A percentile compares a stretch with the other conserved stretches of the same genome.
These are phyloP conservation scores for Dissophora ornata DNA, from an alignment of 192 early-diverging fungal genomes.

Conservation along the genomic window DNA sequence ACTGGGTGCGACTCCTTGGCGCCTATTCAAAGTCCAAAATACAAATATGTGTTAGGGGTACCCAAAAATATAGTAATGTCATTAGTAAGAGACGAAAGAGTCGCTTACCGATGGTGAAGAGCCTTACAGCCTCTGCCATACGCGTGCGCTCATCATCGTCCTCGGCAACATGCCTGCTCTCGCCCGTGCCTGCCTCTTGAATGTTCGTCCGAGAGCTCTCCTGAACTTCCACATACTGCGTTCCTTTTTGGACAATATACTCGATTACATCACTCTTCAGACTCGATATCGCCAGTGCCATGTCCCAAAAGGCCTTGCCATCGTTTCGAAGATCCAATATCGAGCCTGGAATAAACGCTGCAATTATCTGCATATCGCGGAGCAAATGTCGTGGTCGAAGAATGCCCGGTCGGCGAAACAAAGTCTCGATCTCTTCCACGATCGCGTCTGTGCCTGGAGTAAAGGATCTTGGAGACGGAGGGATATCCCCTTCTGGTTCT, in stretches of 20 bases:
- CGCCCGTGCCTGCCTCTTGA: slow-evolving; percentile 15
- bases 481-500: no score
- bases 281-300: slow-evolving; percentile 49
- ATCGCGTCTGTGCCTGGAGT: slow-evolving; percentile 57
- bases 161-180: slow-evolving; percentile 12
- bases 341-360: slow-evolving; percentile 46
- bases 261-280: slow-evolving; percentile 52
- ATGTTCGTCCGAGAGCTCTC: slow-evolving; percentile 6
- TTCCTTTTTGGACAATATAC: slow-evolving; percentile 51
- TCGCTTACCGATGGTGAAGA: slow-evolving; percentile 58
- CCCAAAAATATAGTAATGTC: no score
- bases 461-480: slow-evolving; percentile 22
- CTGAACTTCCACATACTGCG: slow-evolving; percentile 37
- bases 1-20: slow-evolving; percentile 55
- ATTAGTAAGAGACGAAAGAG: no score
- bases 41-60: no score
- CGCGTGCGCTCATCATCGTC: slow-evolving; percentile 43
- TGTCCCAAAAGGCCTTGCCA: slow-evolving; percentile 60
- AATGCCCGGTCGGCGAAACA: slow-evolving; percentile 37
- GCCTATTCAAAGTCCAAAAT: slow-evolving; percentile 18
- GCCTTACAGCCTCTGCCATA: slow-evolving; percentile 53
- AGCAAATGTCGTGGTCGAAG: slow-evolving; percentile 45
- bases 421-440: slow-evolving; percentile 52
- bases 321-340: slow-evolving; percentile 55
- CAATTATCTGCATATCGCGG: slow-evolving; percentile 56